Percentiles rank a stretch among this genome's conserved stretches.
Evolutionary conservation across 768 basidiomycete species (phyloP).

Genomic region (Cubamyces lactineus): DNA sequence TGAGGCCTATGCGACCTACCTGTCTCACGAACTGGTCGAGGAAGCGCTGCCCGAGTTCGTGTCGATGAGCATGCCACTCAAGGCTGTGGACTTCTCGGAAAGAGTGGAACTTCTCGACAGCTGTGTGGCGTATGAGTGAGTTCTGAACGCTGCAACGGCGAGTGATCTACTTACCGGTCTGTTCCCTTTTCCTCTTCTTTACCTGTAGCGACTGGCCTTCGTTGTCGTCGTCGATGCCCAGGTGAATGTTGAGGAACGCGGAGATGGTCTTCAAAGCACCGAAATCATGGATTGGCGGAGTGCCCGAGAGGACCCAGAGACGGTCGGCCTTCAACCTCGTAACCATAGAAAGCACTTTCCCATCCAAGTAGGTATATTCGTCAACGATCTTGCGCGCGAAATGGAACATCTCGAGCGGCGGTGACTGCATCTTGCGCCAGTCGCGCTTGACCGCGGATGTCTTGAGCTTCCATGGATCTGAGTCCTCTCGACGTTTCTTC

Average conservation of each 20-base stretch:
- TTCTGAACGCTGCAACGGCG: not conserved
- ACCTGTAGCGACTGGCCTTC: conserved; percentile 70
- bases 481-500: conserved; percentile 61
- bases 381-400: conserved; percentile 89
- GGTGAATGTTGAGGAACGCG: conserved; percentile 85
- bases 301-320: conserved; percentile 96
- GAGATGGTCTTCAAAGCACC: conserved; percentile 89
- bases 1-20: conserved; percentile 44
- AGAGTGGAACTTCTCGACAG: conserved; percentile 92
- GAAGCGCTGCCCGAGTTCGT: conserved; percentile 81
- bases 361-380: conserved; percentile 92
- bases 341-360: conserved; percentile 76
- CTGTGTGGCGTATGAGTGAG: conserved; percentile 43
- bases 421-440: conserved; percentile 79
- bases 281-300: conserved; percentile 92
- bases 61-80: conserved; percentile 91
- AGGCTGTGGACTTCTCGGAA: conserved; percentile 92
- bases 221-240: conserved; percentile 88
- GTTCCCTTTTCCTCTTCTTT: conserved; percentile 81
- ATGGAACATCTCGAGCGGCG: conserved; percentile 91
- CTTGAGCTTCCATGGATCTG: conserved; percentile 79
- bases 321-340: conserved; percentile 76
- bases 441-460: conserved; percentile 63
- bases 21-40: conserved; percentile 83
- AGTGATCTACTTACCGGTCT: conserved; percentile 61